Conservation (phyloP, 192 early-diverging fungal genomes). For the Umbelopsis sp. region DNA sequence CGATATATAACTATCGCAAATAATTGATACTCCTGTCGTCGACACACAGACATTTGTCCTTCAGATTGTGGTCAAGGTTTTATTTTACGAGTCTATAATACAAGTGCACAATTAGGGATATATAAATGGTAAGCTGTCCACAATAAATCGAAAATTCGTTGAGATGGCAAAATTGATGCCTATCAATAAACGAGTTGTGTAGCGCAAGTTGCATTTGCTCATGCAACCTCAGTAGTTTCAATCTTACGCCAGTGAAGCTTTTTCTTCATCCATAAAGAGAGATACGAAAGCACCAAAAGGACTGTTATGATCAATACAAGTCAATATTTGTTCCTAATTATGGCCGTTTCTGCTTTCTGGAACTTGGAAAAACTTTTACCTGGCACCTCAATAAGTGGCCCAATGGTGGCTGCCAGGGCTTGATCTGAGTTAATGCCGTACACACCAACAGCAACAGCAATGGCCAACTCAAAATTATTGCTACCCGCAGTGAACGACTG, state of each 20-base stretch:
- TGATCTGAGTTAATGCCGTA: slow-evolving; percentile 69
- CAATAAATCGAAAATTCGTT: too few relatives aligned
- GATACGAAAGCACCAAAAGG: background rate
- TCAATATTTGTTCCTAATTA: background rate
- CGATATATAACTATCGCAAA: too few relatives aligned
- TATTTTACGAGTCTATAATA: too few relatives aligned
- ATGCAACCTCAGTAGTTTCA: background rate
- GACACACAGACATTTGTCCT: too few relatives aligned
- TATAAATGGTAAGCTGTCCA: too few relatives aligned
- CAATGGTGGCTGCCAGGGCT: slow-evolving; percentile 65
- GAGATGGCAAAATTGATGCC: too few relatives aligned
- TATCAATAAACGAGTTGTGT: too few relatives aligned
- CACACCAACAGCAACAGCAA: slow-evolving; percentile 67
- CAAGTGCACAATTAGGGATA: too few relatives aligned
- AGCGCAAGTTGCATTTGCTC: too few relatives aligned
- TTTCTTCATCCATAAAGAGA: slow-evolving; percentile 5
- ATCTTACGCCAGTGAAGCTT: slow-evolving; percentile 4
- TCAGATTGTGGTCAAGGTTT: too few relatives aligned
- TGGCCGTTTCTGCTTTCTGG: background rate
- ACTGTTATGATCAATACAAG: background rate
- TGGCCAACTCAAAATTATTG: slow-evolving; percentile 81
- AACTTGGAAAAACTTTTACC: slow-evolving; percentile 29
- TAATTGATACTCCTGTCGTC: too few relatives aligned
- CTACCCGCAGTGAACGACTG: slow-evolving; percentile 67
- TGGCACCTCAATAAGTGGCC: slow-evolving; percentile 75